Base-by-base conservation (phyloP, 768 basidiomycete species). In the Saitozyma podzolica region DNA sequence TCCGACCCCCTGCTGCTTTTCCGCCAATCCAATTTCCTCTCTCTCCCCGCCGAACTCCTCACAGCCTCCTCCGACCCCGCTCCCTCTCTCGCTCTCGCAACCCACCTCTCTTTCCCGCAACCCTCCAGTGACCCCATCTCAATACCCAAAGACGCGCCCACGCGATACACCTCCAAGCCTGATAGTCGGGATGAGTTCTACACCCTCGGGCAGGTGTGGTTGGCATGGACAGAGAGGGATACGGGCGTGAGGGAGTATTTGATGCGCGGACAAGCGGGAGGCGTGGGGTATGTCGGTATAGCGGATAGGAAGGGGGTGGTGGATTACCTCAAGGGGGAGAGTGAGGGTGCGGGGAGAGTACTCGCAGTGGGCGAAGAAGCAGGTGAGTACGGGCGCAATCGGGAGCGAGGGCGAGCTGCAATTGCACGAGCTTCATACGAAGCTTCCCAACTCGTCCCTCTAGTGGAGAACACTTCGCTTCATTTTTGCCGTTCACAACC, bases 271-370 rank as follows among this genome's bases (percentile, higher is more conserved):
- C 83, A 90, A 58, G 89, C 89, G 72, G 84, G 84, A 49, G 89
- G 90, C 0, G 80, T 92, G 40, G 82, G 85, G 2, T 85, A 92
- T 75, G 91, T 97, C 45, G 87, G 89, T 68, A 86, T 92, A 41
- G 91, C 91, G 3, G 93, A 96, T 80, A 83, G 93, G 64, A 91
- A 90, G 81, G 83, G 83, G 50, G 87, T 95, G 0, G 86, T 91
- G 42, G 92, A 94, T 56, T 97, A 89, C 87, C 76, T 97, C 86
- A 89, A 69, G 87, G 89, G 42, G 11, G 61, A 75, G 6, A 66
- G 62, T 61, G 82, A 84, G 50, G 83, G 85, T 52, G 83, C 84
- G n/a, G 82, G 84, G 29, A 87, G 65, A 80, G 84, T 53, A 81
- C 84, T 40, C 77, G 84, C 56, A 43, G 72, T 64, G 80, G 85